Base-by-base conservation (phyloP, 179 eudicot species). In the Carnegiea gigantea region DNA sequence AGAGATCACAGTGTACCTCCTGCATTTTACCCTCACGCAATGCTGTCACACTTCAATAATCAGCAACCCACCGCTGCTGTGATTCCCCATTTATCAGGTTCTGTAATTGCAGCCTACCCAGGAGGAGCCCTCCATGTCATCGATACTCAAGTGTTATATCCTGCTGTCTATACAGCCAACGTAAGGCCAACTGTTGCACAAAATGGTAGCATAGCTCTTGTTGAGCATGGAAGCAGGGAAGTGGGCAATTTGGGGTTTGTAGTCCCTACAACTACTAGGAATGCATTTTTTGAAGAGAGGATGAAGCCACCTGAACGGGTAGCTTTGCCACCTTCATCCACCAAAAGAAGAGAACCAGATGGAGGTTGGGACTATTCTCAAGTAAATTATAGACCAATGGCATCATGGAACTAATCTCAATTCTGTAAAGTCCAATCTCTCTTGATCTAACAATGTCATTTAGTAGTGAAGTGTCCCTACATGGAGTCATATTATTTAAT, bases 291-390 rank as follows among this genome's bases (percentile, higher is more conserved):
- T 4, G 88, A 81, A 17, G 87, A 83, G 70, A 76, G 82, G 62
- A 65, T 70, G 80, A 83, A 74, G 62, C 75, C 89, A 18, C 54
- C 60, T 57, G 79, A 82, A 20, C 88, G 80, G 80, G 82, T 76
- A 33, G 79, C 84, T 73, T 82, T 68, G 60, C 82, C 83, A 59
- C 70, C 82, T 10, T 65, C 83, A 1, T 82, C 86, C 26, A 14
- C 78, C 77, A 89, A 84, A 76, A 70, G 88, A 83, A 81, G 81
- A 78, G 89, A 89, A 59, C 84, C 88, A 10, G 91, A 85, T 33
- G 89, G 80, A 75, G 91, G 89, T 48, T 80, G 83, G 82, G 88
- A 82, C 36, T 64, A 78, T 79, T 80, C 77, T 83, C 91, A 82
- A 30, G 80, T 71, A 24, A 77, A 82, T 64, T 81, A 74, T 80